Base-by-base conservation (phyloP, 257 asterid genomes). In the Misopates orontium region DNA sequence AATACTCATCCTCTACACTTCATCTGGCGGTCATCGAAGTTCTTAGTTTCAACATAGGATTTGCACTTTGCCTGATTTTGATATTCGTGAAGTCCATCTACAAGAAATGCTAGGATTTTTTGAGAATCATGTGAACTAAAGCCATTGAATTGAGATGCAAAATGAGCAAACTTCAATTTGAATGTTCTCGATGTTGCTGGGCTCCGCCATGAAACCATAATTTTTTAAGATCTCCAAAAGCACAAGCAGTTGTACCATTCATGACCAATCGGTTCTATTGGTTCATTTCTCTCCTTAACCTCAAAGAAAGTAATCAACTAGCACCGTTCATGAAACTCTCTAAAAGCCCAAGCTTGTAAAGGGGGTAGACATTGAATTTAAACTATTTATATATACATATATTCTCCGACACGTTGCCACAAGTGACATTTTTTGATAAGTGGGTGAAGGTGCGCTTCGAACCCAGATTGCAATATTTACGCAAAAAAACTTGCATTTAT, bases 81-180 rank as follows among this genome's bases (percentile, higher is more conserved):
- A 85, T 93, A 97, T 83, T 93, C 99, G 44, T 93, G 99, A 59
- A 93, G 97, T 67, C 99, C 97, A 67, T 93, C 97, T 80, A 93
- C 73, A 73, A 90, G 82, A 83, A 93, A 93, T 48, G 97, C 95
- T 71, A 93, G 84, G 78, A 90, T 86, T 80, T 90, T 97, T 80
- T 93, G 97, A 66, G 99, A 93, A 72, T 93, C 99, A 15, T 87
- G 99, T 77, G 90, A 97, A 74, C 88, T 90, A 74, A 82, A 93
- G 44, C 99, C 99, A 74, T 96, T 78, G 72, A 93, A 93, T 63
- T 93, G 99, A 39, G 99, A 96, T 32, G 99, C 97, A 71, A 93
- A 93, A 77, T 83, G 96, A 60, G 99, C 88, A 12, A 93, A 96
- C 78, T 87, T 90, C 72, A 72, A 72, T 72, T 93, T 93, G 80